Evolutionary conservation across 2,329 filamentous ascomycete species (phyloP).

Genomic region (Neofusicoccum ribis): DNA sequence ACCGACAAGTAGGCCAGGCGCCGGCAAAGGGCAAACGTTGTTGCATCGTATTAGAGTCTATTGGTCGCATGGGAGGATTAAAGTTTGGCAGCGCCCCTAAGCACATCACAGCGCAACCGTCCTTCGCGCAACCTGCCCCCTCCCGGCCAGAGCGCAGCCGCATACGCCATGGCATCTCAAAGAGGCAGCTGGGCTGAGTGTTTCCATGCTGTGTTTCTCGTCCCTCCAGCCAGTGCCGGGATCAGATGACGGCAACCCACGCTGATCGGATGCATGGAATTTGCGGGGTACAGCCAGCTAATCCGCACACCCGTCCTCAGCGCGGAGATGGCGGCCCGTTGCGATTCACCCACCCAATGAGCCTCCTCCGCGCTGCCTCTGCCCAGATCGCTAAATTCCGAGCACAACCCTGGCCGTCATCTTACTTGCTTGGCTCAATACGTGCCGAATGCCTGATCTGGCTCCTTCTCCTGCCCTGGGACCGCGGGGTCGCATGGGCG

Average conservation of each 20-base stretch:
- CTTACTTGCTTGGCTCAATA: background rate
- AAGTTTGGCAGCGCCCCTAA: background rate
- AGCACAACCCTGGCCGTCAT: background rate
- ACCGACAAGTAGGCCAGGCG: too few relatives aligned
- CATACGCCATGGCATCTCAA: slow-evolving; percentile 1
- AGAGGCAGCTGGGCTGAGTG: background rate
- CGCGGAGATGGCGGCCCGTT: slow-evolving; percentile 9
- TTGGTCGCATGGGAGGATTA: background rate
- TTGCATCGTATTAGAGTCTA: background rate
- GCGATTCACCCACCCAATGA: slow-evolving; percentile 6
- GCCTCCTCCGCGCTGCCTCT: background rate
- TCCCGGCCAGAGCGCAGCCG: background rate
- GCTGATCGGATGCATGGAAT: background rate
- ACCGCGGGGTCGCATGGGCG: too few relatives aligned
- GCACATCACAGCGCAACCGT: background rate
- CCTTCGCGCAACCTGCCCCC: background rate
- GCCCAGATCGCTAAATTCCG: background rate
- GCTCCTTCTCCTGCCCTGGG: background rate
- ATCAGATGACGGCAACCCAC: background rate
- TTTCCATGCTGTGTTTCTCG: background rate
- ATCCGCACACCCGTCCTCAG: background rate
- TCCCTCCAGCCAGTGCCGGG: background rate
- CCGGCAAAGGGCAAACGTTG: too few relatives aligned
- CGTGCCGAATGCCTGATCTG: background rate
- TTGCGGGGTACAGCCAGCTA: slow-evolving; percentile 10